Conservation (phyloP, 106 monocot genomes). For the Xerophyta viscosa region DNA sequence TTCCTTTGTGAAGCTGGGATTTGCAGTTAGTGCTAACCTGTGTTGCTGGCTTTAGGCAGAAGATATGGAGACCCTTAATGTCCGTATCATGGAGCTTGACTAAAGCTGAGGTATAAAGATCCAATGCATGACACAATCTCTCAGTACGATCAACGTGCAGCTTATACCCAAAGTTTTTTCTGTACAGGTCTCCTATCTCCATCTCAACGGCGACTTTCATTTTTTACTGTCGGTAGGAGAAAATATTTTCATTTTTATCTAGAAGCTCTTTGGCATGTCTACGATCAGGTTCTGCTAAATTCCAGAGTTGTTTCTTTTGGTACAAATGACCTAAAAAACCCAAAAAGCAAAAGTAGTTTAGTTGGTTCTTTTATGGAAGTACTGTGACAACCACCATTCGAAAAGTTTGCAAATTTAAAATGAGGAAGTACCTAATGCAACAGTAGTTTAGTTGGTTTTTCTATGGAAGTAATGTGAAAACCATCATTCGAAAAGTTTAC, state of each 20-base stretch:
- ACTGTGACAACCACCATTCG: no score
- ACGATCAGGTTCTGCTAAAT: slow-evolving; percentile 58
- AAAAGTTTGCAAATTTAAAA: no score
- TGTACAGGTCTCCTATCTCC: slow-evolving; percentile 56
- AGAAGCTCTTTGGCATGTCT: slow-evolving; percentile 38
- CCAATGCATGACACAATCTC: slow-evolving; percentile 23
- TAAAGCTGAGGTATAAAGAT: slow-evolving; percentile 39
- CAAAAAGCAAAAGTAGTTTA: no score
- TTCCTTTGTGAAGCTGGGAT: no score
- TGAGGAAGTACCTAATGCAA: no score
- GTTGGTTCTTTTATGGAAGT: no score
- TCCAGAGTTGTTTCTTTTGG: slow-evolving; percentile 49
- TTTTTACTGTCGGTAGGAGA: slow-evolving; percentile 66
- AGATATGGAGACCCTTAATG: no score
- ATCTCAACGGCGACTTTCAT: slow-evolving; percentile 47
- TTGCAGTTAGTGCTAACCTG: no score
- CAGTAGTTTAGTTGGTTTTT: no score
- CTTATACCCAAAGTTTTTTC: slow-evolving; percentile 16
- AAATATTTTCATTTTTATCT: slow-evolving; percentile 20
- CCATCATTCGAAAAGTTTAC: no score
- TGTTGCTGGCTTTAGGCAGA: no score
- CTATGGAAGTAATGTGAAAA: no score
- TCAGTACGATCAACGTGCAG: slow-evolving; percentile 4
- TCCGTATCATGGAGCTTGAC: slow-evolving; percentile 31
- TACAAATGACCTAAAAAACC: slow-evolving; percentile 56